These are phyloP conservation scores for Thermomucor indicae-seudaticae DNA, from an alignment of 371 early-diverging fungal genomes.

Conservation along the genomic window DNA sequence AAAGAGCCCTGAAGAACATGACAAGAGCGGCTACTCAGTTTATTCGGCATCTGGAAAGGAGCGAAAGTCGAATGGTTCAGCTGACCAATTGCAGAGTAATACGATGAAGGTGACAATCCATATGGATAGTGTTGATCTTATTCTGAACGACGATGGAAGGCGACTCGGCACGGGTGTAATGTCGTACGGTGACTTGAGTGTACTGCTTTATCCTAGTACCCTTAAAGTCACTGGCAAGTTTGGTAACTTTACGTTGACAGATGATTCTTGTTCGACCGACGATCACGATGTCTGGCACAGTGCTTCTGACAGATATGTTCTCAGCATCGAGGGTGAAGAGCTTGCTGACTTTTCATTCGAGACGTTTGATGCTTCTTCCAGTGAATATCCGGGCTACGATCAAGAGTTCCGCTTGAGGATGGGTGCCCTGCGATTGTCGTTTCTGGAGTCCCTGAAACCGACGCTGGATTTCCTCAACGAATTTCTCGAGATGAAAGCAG, in stretches of 20 bases:
- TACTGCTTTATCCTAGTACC: conserved; percentile 44
- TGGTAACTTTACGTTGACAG: conserved; percentile 66
- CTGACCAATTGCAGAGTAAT: neutral
- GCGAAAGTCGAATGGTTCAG: neutral
- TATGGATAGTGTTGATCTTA: conserved; percentile 62
- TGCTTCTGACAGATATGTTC: conserved; percentile 37
- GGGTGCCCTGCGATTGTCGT: conserved; percentile 60
- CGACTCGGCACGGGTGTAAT: conserved; percentile 62
- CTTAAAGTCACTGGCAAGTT: conserved; percentile 64
- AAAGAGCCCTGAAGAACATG: neutral
- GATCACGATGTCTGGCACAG: conserved; percentile 1
- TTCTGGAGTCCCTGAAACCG: conserved; percentile 51
- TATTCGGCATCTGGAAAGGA: neutral
- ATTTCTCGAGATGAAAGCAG: conserved; percentile 84
- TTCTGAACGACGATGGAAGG: conserved; percentile 60
- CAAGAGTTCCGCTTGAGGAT: conserved; percentile 57
- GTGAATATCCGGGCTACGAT: conserved; percentile 67
- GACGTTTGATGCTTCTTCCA: conserved; percentile 45
- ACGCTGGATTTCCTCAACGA: conserved; percentile 61
- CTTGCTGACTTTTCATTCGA: conserved; percentile 72
- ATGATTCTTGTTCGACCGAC: conserved; percentile 26
- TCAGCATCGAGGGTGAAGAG: conserved; percentile 73
- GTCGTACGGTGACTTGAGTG: conserved; percentile 51
- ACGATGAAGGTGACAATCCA: conserved; percentile 62
- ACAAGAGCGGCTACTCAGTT: neutral